Conservation (phyloP, 306 rosid genomes). For the Sophora flavescens region DNA sequence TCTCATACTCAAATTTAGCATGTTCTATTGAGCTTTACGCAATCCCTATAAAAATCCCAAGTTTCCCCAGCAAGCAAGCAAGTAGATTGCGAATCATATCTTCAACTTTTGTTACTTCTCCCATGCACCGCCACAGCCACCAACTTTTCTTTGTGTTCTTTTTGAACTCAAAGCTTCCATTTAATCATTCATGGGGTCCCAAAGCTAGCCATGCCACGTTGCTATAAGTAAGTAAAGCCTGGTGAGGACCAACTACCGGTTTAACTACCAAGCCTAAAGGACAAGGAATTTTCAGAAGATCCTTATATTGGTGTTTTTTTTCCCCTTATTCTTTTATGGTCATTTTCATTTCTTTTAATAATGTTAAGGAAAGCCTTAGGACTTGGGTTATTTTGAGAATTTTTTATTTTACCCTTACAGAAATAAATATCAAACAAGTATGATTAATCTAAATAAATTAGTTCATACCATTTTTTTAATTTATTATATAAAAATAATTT, state of each 20-base stretch:
- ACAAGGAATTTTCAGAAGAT: constrained; percentile 13
- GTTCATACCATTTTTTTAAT: too few relatives aligned
- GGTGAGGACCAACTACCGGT: constrained; percentile 40
- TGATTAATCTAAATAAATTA: too few relatives aligned
- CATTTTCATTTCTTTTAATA: too few relatives aligned
- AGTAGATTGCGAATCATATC: constrained; percentile 55
- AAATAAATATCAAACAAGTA: too few relatives aligned
- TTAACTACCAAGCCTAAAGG: constrained; percentile 28
- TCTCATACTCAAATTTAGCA: constrained; percentile 10
- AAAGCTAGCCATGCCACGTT: neutral
- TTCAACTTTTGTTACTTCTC: constrained; percentile 40
- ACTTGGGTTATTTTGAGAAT: too few relatives aligned
- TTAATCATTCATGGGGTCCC: constrained; percentile 44
- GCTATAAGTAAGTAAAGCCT: constrained; percentile 15
- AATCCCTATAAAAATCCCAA: constrained; percentile 56
- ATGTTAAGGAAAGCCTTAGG: too few relatives aligned
- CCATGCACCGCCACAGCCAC: constrained; percentile 41
- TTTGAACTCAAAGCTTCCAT: constrained; percentile 42
- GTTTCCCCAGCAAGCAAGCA: constrained; percentile 58
- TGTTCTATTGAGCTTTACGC: constrained; percentile 65
- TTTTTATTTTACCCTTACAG: too few relatives aligned
- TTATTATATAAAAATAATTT: too few relatives aligned
- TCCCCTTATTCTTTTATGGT: too few relatives aligned
- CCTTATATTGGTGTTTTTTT: neutral
- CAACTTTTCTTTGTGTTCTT: constrained; percentile 32